These are phyloP conservation scores for Pyricularia grisea DNA, from an alignment of 2,329 filamentous ascomycete genomes.

Conservation along the genomic window DNA sequence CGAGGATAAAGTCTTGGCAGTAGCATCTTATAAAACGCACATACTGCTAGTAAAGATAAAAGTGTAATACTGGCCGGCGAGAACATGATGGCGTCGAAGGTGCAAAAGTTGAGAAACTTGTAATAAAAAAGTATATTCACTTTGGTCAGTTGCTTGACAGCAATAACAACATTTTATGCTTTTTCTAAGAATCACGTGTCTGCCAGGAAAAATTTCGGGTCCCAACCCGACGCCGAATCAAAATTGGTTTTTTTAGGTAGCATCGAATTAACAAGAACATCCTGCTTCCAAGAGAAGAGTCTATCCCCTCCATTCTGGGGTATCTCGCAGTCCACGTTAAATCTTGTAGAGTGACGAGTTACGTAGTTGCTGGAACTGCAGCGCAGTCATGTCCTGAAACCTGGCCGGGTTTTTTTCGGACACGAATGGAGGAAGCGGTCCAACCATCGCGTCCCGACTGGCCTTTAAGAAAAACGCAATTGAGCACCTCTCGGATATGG, in stretches of 20 bases:
- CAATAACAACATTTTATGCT: too few relatives aligned
- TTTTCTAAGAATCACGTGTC: too few relatives aligned
- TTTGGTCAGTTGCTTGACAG: too few relatives aligned
- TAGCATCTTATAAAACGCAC: too few relatives aligned
- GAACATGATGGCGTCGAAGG: neutral
- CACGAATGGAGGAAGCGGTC: neutral
- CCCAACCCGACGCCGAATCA: too few relatives aligned
- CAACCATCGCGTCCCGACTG: neutral
- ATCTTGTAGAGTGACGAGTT: neutral
- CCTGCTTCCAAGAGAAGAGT: too few relatives aligned
- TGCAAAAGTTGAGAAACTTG: neutral
- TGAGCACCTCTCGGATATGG: neutral
- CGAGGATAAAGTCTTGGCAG: neutral
- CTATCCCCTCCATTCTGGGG: too few relatives aligned
- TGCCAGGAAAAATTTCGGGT: too few relatives aligned
- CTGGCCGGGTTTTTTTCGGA: neutral
- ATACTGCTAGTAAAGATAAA: neutral
- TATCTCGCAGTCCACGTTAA: too few relatives aligned
- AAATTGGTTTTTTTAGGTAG: too few relatives aligned
- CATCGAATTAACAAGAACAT: too few relatives aligned
- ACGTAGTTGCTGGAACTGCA: neutral
- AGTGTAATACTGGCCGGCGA: neutral
- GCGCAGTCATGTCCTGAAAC: neutral
- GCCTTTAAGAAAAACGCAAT: neutral
- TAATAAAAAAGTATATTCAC: too few relatives aligned